Conservation (phyloP, 1,284 basidiomycete species). For the Ceraceosorus guamensis region DNA sequence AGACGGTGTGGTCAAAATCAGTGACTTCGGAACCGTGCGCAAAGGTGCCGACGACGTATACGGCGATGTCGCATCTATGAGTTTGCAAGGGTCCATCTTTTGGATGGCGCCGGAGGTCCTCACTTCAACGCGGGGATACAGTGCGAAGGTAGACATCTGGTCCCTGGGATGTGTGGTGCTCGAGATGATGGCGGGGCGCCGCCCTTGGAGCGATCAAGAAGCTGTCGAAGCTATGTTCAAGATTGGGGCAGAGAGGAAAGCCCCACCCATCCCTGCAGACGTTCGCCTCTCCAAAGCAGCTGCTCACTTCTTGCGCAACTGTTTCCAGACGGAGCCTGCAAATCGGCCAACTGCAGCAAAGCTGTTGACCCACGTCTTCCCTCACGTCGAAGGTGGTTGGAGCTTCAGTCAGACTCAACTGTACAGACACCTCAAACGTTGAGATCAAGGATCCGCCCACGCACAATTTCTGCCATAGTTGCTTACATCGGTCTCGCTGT, state of each 20-base stretch:
- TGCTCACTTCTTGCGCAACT: constrained; percentile 77
- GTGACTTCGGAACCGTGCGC: constrained; percentile 67
- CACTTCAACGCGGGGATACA: constrained; percentile 70
- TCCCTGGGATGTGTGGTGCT: constrained; percentile 91
- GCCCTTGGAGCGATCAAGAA: constrained; percentile 87
- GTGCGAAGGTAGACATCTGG: constrained; percentile 97
- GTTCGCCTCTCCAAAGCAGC: constrained; percentile 68
- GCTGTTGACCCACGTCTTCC: constrained; percentile 75
- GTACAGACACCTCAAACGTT: constrained; percentile 10
- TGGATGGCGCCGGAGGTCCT: constrained; percentile 99
- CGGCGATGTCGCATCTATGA: constrained; percentile 65
- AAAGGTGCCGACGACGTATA: constrained; percentile 62
- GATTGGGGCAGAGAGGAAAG: constrained; percentile 72
- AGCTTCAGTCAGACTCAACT: constrained; percentile 31
- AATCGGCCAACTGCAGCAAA: constrained; percentile 76
- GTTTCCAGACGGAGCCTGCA: constrained; percentile 83
- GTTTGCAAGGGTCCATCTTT: constrained; percentile 91
- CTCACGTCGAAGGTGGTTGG: constrained; percentile 41
- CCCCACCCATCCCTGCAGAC: constrained; percentile 81
- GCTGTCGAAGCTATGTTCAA: constrained; percentile 88
- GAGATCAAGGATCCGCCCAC: neutral
- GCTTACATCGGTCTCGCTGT: too few species aligned
- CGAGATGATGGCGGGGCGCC: constrained; percentile 92
- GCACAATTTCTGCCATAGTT: too few species aligned
- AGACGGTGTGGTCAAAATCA: constrained; percentile 90